Evolutionary conservation across 495 filamentous ascomycete species (phyloP).

Genomic region (Lichenothelia convexa): DNA sequence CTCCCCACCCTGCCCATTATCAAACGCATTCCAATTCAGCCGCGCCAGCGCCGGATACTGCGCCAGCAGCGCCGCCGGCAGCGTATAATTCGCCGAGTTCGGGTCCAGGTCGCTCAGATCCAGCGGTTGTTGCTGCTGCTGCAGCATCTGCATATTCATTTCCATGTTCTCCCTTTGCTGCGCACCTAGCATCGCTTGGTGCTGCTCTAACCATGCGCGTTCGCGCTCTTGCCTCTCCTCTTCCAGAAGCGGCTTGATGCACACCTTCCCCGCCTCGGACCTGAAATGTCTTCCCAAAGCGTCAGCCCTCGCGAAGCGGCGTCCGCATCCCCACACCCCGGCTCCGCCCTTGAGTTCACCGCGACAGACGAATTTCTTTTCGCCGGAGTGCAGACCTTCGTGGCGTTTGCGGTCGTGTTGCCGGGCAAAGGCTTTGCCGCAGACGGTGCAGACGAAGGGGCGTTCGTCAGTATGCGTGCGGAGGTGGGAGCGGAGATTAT

Average conservation of each 20-base stretch:
- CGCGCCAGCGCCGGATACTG: slow-evolving; percentile 82
- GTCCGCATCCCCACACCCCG: slow-evolving; percentile 84
- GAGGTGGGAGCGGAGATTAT: slow-evolving; percentile 29
- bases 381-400: slow-evolving; percentile 25
- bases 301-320: slow-evolving; percentile 86
- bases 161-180: too few relatives aligned
- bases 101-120: too few relatives aligned
- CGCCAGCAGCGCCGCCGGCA: slow-evolving; percentile 71
- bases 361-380: slow-evolving; percentile 77
- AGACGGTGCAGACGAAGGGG: slow-evolving; percentile 44
- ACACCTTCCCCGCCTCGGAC: slow-evolving; percentile 84
- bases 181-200: too few relatives aligned
- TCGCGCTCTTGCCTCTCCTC: slow-evolving; percentile 59
- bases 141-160: slow-evolving; percentile 28
- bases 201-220: slow-evolving; percentile 44
- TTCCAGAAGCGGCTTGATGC: slow-evolving; percentile 86
- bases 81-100: slow-evolving; percentile 8
- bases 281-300: slow-evolving; percentile 93
- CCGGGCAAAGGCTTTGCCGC: slow-evolving; percentile 59
- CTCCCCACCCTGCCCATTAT: too few relatives aligned
- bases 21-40: slow-evolving; percentile 74
- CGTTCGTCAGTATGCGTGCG: slow-evolving; percentile 27
- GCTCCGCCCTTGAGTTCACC: slow-evolving; percentile 68
- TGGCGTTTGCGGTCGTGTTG: slow-evolving; percentile 27
- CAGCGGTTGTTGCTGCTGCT: slow-evolving; percentile 4